Base-by-base conservation (phyloP, 2,329 filamentous ascomycete species). In the Monilinia fructicola region DNA sequence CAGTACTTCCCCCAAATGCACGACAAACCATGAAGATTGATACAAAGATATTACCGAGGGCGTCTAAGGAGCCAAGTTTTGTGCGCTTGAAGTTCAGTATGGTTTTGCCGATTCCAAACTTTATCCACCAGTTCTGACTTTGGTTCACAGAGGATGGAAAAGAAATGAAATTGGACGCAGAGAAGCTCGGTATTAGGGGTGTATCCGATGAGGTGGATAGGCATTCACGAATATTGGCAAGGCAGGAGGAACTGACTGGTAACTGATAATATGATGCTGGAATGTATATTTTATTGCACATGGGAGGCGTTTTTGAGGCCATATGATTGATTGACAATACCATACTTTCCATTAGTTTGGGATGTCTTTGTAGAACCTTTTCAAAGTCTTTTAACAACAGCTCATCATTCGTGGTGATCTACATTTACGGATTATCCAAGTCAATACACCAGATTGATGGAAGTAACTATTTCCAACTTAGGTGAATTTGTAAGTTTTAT, bases 191-290 rank as follows among this genome's bases (percentile, higher is more conserved):
- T 73, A 93, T 98, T 76, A 91, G 91, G 77, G 90, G 93, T 74
- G 86, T 98, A 26, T 84, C 94, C 67, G 91, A 93, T 77, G 93
- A 98, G 79, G 88, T 97, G 54, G 91, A 97, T 77, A 85, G 95
- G 74, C 92, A 98, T 80, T 97, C 93, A 61, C 86, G 95, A 72
- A 82, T 84, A 72, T 79, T 98, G 75, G 88, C 92, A 74, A 89
- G 96, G 77, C 87, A 92, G 79, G 91, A 93, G 73, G 93, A 96
- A 76, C 80, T 98, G 76, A 80, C 79, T 48, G 85, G 86, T 28
- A 75, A 74, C 58, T 74, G 59, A 72, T 53, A 48, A 21, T 58
- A 50, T 60, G 26, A 59, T 53, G n/a, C 38, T 64, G 59, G 10
- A 40, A 64, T 38, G 28, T 70, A 65, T 68, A 69, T 52, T 66